These are phyloP conservation scores for Inosperma sp. DNA, from an alignment of 768 basidiomycete species.

Conservation along the genomic window DNA sequence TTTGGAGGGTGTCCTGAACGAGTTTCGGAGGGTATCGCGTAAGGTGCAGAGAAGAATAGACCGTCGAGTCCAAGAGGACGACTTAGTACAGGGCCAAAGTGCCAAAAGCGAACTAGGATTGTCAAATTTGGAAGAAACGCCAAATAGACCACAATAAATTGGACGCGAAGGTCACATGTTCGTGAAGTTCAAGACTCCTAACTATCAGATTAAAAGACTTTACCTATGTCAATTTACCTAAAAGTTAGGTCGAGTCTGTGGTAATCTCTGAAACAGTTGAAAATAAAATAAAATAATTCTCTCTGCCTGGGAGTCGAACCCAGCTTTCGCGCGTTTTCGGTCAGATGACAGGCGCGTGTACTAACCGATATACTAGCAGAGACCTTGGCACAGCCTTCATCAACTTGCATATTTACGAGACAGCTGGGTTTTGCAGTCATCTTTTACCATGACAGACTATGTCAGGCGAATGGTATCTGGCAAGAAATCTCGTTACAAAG, in stretches of 20 bases:
- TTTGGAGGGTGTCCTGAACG: background rate
- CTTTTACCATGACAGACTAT: conserved; percentile 52
- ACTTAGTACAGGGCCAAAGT: background rate
- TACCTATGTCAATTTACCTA: no score
- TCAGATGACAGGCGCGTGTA: no score
- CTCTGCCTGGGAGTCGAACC: no score
- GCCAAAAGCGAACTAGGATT: background rate
- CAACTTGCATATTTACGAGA: no score
- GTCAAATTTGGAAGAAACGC: conserved; percentile 2
- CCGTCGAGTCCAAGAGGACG: background rate
- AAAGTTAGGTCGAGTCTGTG: no score
- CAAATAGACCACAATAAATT: conserved; percentile 6
- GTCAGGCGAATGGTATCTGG: conserved; percentile 78
- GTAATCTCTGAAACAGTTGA: no score
- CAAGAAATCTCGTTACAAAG: conserved; percentile 70
- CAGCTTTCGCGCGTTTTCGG: no score
- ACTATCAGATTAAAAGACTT: background rate
- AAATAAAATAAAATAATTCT: no score
- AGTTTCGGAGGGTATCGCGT: conserved; percentile 5
- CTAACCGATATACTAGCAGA: no score
- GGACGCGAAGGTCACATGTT: conserved; percentile 10
- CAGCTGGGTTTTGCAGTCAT: background rate
- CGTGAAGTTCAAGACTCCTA: background rate
- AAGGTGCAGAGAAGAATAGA: conserved; percentile 1
- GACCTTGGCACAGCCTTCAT: no score